These are phyloP conservation scores for Gaultheria prostrata DNA, from an alignment of 148 eudicot species.

Conservation along the genomic window DNA sequence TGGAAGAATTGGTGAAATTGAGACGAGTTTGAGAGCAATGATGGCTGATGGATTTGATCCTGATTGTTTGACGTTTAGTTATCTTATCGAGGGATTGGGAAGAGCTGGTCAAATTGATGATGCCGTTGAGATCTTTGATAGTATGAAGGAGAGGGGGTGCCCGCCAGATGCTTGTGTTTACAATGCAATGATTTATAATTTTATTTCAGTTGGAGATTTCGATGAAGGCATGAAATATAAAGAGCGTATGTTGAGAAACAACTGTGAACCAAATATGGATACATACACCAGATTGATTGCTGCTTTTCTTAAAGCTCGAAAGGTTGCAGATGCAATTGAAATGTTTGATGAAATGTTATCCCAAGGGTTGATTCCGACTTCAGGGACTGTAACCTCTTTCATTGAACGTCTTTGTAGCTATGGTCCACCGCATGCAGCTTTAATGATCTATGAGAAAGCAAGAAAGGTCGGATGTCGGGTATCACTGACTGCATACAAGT, in stretches of 20 bases:
- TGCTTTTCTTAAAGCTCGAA: slow-evolving; percentile 58
- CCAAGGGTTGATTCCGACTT: slow-evolving; percentile 56
- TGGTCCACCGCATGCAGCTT: slow-evolving; percentile 95
- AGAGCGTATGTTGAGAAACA: slow-evolving; percentile 46
- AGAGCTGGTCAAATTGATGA: slow-evolving; percentile 67
- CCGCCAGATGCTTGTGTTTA: slow-evolving; percentile 49
- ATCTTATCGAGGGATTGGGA: slow-evolving; percentile 75
- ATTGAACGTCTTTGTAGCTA: slow-evolving; percentile 72
- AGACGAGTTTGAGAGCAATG: slow-evolving; percentile 63
- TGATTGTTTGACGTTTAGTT: slow-evolving; percentile 61
- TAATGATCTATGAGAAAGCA: slow-evolving; percentile 75
- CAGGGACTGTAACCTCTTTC: slow-evolving; percentile 70
- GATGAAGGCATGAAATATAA: slow-evolving; percentile 61
- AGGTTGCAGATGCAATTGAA: slow-evolving; percentile 92
- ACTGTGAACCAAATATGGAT: slow-evolving; percentile 54
- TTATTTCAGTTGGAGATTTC: slow-evolving; percentile 45
- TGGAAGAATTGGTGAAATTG: slow-evolving; percentile 70
- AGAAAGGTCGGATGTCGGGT: slow-evolving; percentile 56
- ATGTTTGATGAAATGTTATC: slow-evolving; percentile 71
- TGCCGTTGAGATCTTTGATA: slow-evolving; percentile 58
- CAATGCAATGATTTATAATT: slow-evolving; percentile 72
- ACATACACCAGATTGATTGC: slow-evolving; percentile 52
- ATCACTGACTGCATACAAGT: slow-evolving; percentile 70
- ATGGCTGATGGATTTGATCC: slow-evolving; percentile 66
- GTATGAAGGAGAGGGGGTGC: slow-evolving; percentile 49